Percentiles rank a stretch among this genome's conserved stretches.
phyloP scores from a whole-genome alignment of 2,329 filamentous ascomycete species.

The Onygena corvina region DNA sequence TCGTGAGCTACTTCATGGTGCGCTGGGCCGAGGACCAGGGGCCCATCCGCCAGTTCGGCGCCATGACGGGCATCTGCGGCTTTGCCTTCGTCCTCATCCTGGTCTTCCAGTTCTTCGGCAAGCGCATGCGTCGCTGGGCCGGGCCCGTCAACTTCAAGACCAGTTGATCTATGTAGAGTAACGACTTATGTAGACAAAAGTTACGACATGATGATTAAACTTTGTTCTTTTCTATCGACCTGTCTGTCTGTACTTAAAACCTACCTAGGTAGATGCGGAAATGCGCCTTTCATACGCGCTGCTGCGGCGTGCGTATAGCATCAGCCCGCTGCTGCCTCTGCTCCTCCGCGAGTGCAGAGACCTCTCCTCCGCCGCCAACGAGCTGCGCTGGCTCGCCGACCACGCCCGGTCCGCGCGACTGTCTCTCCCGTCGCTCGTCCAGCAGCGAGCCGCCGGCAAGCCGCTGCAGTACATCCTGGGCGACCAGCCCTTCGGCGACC shows the following conservation, averaged over 20 bases:
- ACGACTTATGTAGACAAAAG: too few species aligned
- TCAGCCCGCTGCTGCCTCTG: conserved; percentile 29
- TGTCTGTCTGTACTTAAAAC: too few species aligned
- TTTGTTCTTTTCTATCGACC: too few species aligned
- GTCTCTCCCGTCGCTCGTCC: conserved; percentile 23
- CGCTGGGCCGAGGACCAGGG: conserved; percentile 38
- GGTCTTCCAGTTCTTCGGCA: conserved; percentile 29
- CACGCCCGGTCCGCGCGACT: conserved; percentile 19
- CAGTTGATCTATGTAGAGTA: too few species aligned
- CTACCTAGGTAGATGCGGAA: conserved; percentile 32
- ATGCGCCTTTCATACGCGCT: conserved; percentile 30
- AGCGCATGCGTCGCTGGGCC: conserved; percentile 27
- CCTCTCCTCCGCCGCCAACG: conserved; percentile 34
- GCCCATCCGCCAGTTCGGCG: conserved; percentile 36
- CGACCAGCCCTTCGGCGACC: conserved; percentile 70
- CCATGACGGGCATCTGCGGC: conserved; percentile 35
- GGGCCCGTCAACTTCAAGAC: conserved; percentile 28
- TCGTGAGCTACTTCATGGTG: conserved; percentile 43
- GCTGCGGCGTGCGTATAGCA: conserved; percentile 27
- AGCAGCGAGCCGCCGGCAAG: conserved; percentile 45
- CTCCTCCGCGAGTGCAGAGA: conserved; percentile 36
- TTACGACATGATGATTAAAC: too few species aligned
- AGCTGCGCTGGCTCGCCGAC: conserved; percentile 38
- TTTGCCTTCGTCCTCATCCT: conserved; percentile 29
- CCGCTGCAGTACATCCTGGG: conserved; percentile 86